These are phyloP conservation scores for Thelephora terrestris DNA, from an alignment of 1,284 basidiomycete species.

Conservation along the genomic window DNA sequence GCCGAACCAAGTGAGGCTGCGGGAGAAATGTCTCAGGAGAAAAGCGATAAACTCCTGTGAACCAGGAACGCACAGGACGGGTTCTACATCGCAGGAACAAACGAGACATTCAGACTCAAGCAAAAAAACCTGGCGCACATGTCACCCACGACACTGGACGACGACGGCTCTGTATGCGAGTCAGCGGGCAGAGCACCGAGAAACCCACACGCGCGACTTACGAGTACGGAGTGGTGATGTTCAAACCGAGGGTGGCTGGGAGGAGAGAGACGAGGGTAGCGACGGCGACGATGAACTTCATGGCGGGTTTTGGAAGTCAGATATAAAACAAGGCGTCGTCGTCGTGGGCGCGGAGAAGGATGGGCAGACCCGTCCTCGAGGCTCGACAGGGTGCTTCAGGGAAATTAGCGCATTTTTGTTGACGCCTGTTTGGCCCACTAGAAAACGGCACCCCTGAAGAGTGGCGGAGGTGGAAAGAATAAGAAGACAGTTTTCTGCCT, in stretches of 20 bases:
- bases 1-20: slow-evolving; percentile 39
- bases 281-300: slow-evolving; percentile 41
- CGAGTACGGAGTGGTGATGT: slow-evolving; percentile 68
- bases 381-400: too few relatives aligned
- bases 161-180: slow-evolving; percentile 25
- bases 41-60: too few relatives aligned
- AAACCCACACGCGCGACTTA: slow-evolving; percentile 18
- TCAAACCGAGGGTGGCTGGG: slow-evolving; percentile 36
- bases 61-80: slow-evolving; percentile 23
- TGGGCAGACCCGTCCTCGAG: too few relatives aligned
- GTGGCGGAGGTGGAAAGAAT: too few relatives aligned
- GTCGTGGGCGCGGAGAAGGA: too few relatives aligned
- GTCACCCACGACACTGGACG: slow-evolving; percentile 42
- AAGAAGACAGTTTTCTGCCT: too few relatives aligned
- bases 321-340: too few relatives aligned
- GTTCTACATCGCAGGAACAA: slow-evolving; percentile 32
- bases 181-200: not conserved
- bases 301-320: slow-evolving; percentile 15
- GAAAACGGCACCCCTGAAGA: too few relatives aligned
- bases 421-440: too few relatives aligned
- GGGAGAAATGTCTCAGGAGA: too few relatives aligned
- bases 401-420: too few relatives aligned
- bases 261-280: slow-evolving; percentile 35
- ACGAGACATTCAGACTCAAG: not conserved
- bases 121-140: too few relatives aligned